phyloP scores from a whole-genome alignment of 1,284 basidiomycete species.

The Cerioporus squamosus region DNA sequence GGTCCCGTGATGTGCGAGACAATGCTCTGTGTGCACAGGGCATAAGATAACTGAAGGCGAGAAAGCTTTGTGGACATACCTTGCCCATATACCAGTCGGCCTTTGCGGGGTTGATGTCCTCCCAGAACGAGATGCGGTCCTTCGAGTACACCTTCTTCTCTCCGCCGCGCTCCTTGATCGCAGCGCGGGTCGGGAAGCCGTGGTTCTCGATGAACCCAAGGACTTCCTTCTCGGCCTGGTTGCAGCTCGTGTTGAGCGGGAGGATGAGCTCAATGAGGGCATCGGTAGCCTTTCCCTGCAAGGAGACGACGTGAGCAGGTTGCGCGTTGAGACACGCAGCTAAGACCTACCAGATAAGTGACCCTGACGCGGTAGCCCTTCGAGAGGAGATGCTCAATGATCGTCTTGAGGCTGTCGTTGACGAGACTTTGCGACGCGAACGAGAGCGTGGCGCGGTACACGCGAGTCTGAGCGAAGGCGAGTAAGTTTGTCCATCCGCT shows the following conservation, averaged over 20 bases:
- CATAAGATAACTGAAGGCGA: not conserved
- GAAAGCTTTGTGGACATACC: not conserved
- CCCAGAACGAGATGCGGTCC: constrained; percentile 8
- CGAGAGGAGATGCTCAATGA: constrained; percentile 1
- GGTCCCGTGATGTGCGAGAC: no score
- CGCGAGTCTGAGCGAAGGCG: not conserved
- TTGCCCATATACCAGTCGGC: constrained; percentile 9
- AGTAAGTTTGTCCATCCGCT: no score
- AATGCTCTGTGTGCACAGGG: no score
- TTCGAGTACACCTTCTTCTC: not conserved
- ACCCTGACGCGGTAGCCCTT: constrained; percentile 11
- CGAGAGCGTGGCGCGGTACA: constrained; percentile 10
- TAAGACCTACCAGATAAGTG: constrained; percentile 3
- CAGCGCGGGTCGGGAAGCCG: not conserved
- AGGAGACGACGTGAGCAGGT: no score
- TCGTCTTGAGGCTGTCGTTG: constrained; percentile 1
- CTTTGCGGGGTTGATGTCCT: constrained; percentile 14
- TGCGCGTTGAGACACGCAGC: no score
- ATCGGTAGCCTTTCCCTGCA: constrained; percentile 7
- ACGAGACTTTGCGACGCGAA: constrained; percentile 7
- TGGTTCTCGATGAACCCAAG: constrained; percentile 2
- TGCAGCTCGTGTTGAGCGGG: constrained; percentile 6
- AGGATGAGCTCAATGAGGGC: constrained; percentile 7
- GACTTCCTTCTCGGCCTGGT: constrained; percentile 16
- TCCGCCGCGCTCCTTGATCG: constrained; percentile 7